Evolutionary conservation across 2,329 filamentous ascomycete species (phyloP).

Genomic region (Hymenoscyphus albidus): DNA sequence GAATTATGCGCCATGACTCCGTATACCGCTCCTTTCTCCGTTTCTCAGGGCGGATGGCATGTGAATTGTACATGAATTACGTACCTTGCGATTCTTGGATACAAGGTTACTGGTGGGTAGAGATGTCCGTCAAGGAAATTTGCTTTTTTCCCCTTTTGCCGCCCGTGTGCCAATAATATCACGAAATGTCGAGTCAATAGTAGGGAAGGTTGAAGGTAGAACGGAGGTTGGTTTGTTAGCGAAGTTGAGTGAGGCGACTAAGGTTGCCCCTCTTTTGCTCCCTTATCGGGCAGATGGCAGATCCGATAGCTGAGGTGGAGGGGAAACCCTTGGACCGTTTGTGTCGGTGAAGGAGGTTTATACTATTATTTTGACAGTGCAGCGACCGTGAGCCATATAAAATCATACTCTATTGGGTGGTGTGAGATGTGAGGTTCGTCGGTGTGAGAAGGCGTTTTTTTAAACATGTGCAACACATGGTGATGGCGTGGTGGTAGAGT

Average conservation of each 20-base stretch:
- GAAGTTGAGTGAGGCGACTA: neutral
- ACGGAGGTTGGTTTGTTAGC: neutral
- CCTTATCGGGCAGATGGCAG: conserved; percentile 3
- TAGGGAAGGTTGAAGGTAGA: neutral
- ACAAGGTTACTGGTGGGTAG: neutral
- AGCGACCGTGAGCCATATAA: neutral
- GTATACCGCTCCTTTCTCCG: neutral
- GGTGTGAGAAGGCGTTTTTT: neutral
- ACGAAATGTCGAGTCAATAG: conserved; percentile 1
- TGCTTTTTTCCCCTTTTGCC: neutral
- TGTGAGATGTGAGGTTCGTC: neutral
- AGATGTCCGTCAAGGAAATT: neutral
- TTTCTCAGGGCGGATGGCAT: neutral
- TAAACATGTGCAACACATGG: neutral
- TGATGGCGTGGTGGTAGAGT: neutral
- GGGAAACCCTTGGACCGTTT: neutral
- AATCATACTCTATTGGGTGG: neutral
- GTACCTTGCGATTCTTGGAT: neutral
- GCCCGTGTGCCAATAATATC: conserved; percentile 3
- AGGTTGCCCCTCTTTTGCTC: neutral
- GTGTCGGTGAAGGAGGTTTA: neutral
- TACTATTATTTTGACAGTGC: neutral
- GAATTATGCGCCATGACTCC: neutral
- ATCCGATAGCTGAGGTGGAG: neutral
- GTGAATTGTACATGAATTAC: neutral